phyloP scores from a whole-genome alignment of 345 rosid species.

The Syzygium aqueum region DNA sequence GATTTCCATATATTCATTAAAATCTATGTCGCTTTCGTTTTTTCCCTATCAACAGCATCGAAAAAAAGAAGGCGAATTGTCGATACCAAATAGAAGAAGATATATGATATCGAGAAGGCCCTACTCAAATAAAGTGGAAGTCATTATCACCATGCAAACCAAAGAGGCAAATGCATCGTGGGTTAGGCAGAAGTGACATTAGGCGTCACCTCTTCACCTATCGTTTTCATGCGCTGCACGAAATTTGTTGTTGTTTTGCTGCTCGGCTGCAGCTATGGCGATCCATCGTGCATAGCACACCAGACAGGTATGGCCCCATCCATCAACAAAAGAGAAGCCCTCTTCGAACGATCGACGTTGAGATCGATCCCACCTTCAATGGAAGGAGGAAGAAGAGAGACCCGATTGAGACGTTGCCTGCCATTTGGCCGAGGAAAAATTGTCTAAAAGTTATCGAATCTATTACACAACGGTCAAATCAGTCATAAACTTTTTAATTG shows the following conservation, averaged over 20 bases:
- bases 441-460: background rate
- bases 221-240: background rate
- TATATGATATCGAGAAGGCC: background rate
- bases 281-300: background rate
- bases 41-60: background rate
- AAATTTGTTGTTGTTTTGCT: background rate
- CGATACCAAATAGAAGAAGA: background rate
- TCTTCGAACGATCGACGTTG: background rate
- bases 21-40: background rate
- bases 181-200: background rate
- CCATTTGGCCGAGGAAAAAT: background rate
- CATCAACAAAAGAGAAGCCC: background rate
- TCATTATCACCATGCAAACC: background rate
- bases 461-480: background rate
- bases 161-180: background rate
- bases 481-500: background rate
- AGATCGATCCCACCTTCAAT: background rate
- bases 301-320: background rate
- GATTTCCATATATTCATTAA: too few species aligned
- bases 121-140: background rate
- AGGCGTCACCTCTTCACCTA: background rate
- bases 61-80: background rate
- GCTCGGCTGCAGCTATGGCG: background rate
- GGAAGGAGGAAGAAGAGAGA: background rate
- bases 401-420: background rate